Evolutionary conservation across 2,329 filamentous ascomycete species (phyloP).

Genomic region (Alternaria infectoria): DNA sequence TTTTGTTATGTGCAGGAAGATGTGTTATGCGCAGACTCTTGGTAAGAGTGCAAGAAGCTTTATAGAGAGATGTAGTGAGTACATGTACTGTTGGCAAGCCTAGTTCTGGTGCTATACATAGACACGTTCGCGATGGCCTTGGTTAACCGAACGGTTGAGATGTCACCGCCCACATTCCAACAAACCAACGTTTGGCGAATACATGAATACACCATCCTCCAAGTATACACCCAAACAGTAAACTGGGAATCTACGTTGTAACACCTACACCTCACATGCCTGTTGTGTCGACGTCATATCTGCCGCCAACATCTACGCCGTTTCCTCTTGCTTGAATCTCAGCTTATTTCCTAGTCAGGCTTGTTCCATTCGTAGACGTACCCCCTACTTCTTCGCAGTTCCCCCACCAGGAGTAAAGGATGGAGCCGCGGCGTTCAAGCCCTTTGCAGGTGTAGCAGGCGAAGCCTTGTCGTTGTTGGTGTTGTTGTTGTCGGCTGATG

Average conservation of each 20-base stretch:
- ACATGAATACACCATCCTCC: neutral
- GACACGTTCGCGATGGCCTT: fast-evolving
- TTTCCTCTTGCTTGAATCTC: neutral
- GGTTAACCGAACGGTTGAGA: neutral
- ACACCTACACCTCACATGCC: neutral
- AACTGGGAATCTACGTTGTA: neutral
- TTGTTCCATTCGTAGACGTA: neutral
- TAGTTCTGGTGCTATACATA: neutral
- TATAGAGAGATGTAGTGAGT: too few relatives aligned
- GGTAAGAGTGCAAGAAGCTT: neutral
- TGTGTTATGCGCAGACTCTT: neutral
- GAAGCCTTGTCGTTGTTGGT: neutral
- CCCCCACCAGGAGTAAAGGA: neutral
- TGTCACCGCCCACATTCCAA: neutral
- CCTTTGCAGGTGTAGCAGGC: neutral
- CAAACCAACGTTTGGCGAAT: neutral
- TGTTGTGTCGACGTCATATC: neutral
- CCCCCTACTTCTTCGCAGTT: neutral
- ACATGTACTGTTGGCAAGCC: neutral
- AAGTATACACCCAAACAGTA: neutral
- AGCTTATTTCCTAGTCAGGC: neutral
- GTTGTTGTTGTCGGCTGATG: neutral
- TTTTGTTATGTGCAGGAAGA: neutral
- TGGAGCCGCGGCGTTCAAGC: neutral
- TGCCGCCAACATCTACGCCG: neutral